Base-by-base conservation (phyloP, 2,329 filamentous ascomycete genomes). In the Scopulariopsis brevicaulis region DNA sequence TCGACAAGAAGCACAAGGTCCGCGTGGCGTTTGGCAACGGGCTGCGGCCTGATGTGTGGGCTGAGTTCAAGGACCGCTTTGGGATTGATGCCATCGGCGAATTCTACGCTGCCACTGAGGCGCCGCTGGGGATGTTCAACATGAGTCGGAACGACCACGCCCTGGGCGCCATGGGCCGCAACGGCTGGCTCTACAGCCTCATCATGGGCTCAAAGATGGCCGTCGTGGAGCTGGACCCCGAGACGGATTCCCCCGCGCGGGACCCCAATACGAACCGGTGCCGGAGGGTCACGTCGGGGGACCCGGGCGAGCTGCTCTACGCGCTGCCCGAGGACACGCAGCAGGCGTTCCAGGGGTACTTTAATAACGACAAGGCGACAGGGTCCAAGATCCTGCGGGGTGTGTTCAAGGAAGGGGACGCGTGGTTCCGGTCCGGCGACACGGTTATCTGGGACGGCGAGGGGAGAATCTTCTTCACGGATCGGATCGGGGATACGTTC, bases 371-470 rank as follows among this genome's bases (percentile, higher is more conserved):
- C 15, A 77, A 79, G 35, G 89, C 90, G 0, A 89, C 86, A 0
- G 73, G 83, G 46, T 78, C 81, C 62, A 96, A 96, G 71, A 80
- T 96, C 53, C 69, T 94, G 60, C 81, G 86, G 4, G 75, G 87
- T 64, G 88, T 94, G 2, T 82, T 94, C 62, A 74, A 72, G 59
- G 86, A 86, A 65, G 90, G 87, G 15, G 91, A 96, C 65, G 85
- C 83, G 0, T 96, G 84, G 77, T 95, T 91, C 76, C 83, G 90
- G 25, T 87, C 89, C 0, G 91, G 91, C n/a, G 91, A 96, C 65
- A 78, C 94, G 20, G 73, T 94, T 35, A 78, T 84, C n/a, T 81
- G 79, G 73, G 87, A 91, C 62, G 59, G 61, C 1, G 84, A 94
- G 59, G 89, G 90, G 5, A 77, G 85, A 2, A 81, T 85, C 68